Conservation (phyloP, 1,139 yeast genomes). For the Pichiaceae sp. region DNA sequence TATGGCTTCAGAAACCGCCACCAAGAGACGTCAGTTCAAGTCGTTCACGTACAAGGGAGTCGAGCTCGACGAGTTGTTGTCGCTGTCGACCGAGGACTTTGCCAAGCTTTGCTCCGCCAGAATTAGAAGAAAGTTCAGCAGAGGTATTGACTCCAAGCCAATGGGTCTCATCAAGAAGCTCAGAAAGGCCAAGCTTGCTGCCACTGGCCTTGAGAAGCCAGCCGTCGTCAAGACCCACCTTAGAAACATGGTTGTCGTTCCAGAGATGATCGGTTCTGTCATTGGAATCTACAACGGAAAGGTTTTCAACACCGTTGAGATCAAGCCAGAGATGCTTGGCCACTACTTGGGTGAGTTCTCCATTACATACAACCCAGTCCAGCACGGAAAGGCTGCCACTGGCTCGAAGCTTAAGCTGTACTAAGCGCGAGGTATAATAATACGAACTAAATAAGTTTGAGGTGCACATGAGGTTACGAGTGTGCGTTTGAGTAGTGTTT, state of each 20-base stretch:
- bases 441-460: background rate
- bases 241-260: conserved; percentile 97
- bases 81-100: conserved; percentile 94
- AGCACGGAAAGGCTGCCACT: conserved; percentile 98
- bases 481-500: too few relatives aligned
- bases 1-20: background rate
- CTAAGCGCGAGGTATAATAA: conserved; percentile 15
- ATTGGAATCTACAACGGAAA: conserved; percentile 99
- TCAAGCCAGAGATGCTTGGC: conserved; percentile 99
- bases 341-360: conserved; percentile 99
- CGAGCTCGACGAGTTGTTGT: conserved; percentile 90
- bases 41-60: conserved; percentile 99
- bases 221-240: conserved; percentile 97
- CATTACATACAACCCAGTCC: conserved; percentile 98
- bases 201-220: conserved; percentile 95
- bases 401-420: conserved; percentile 38
- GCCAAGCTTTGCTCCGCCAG: conserved; percentile 96
- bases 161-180: conserved; percentile 96
- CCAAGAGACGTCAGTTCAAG: conserved; percentile 79
- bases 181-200: conserved; percentile 93
- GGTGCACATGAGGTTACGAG: too few relatives aligned
- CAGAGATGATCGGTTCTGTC: conserved; percentile 99
- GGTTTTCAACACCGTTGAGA: conserved; percentile 98
- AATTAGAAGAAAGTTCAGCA: conserved; percentile 98
- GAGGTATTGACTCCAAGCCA: conserved; percentile 95